A percentile compares a stretch with the other conserved stretches of the same genome.
These are phyloP conservation scores for Leucocoprinus birnbaumii DNA, from an alignment of 768 basidiomycete species.

Conservation along the genomic window DNA sequence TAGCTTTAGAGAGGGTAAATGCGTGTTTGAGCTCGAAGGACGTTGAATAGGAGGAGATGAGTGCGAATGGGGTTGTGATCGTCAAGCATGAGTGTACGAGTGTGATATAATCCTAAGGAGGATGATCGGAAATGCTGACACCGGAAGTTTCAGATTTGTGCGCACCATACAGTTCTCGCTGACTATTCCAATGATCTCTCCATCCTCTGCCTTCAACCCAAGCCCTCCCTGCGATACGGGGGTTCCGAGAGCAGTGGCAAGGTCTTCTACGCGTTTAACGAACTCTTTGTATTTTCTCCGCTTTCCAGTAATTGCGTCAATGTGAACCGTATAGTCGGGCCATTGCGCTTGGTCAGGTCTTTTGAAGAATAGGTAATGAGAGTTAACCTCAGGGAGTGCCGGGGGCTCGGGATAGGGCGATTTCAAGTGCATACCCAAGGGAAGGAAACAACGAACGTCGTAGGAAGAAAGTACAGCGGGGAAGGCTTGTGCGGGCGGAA, in stretches of 20 bases:
- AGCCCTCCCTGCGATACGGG: slow-evolving; percentile 51
- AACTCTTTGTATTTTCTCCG: slow-evolving; percentile 47
- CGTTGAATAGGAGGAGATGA: slow-evolving; percentile 35
- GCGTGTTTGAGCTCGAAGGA: slow-evolving; percentile 36
- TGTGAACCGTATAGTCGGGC: slow-evolving; percentile 52
- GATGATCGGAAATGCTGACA: background rate
- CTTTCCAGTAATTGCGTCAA: slow-evolving; percentile 53
- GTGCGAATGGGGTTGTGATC: slow-evolving; percentile 29
- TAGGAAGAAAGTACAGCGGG: too few relatives aligned
- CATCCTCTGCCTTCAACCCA: slow-evolving; percentile 41
- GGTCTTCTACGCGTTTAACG: slow-evolving; percentile 45
- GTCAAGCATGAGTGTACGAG: slow-evolving; percentile 29
- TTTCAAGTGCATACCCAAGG: slow-evolving; percentile 45
- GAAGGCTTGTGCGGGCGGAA: background rate
- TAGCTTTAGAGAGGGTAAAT: slow-evolving; percentile 27
- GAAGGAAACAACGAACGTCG: background rate
- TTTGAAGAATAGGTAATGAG: slow-evolving; percentile 51
- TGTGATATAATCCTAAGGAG: slow-evolving; percentile 32
- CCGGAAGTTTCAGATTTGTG: background rate
- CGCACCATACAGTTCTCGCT: slow-evolving; percentile 68
- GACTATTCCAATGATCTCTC: slow-evolving; percentile 67
- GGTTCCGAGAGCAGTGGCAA: slow-evolving; percentile 55
- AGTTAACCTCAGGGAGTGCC: slow-evolving; percentile 45
- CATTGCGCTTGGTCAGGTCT: slow-evolving; percentile 53
- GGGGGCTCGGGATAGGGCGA: slow-evolving; percentile 58